Conservation (phyloP, 768 basidiomycete genomes). For the Boletus eberwhitei region DNA sequence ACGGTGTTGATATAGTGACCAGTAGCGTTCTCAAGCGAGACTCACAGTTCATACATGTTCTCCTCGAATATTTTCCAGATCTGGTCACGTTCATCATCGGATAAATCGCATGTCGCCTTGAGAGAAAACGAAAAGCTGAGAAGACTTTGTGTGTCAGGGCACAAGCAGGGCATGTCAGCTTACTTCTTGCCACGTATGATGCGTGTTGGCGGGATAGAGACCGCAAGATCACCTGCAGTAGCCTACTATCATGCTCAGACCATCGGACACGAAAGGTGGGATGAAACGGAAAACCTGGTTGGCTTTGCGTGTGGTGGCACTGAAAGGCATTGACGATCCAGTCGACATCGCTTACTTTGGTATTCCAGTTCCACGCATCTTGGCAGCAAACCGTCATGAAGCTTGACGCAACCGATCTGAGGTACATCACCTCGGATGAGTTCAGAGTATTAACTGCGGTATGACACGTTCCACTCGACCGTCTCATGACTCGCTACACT, state of each 20-base stretch:
- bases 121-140: conserved; percentile 25
- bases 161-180: background rate
- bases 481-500: conserved; percentile 2
- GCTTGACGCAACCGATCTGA: conserved; percentile 89
- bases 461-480: conserved; percentile 4
- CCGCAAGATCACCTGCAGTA: conserved; percentile 19
- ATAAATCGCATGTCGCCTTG: conserved; percentile 32
- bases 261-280: background rate
- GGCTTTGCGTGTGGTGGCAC: conserved; percentile 26
- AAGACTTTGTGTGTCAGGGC: background rate
- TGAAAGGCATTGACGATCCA: conserved; percentile 14
- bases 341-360: conserved; percentile 3
- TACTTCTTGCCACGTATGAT: conserved; percentile 16
- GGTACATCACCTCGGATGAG: conserved; percentile 90
- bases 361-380: background rate
- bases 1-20: background rate
- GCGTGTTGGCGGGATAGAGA: conserved; percentile 11
- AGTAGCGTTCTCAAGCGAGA: background rate
- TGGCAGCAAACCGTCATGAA: conserved; percentile 54
- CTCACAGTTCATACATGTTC: conserved; percentile 54
- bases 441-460: conserved; percentile 97
- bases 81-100: conserved; percentile 34
- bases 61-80: conserved; percentile 52
- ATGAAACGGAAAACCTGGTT: conserved; percentile 31
- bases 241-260: conserved; percentile 21